These are phyloP conservation scores for Penicillium fimorum DNA, from an alignment of 495 filamentous ascomycete species.

Conservation along the genomic window DNA sequence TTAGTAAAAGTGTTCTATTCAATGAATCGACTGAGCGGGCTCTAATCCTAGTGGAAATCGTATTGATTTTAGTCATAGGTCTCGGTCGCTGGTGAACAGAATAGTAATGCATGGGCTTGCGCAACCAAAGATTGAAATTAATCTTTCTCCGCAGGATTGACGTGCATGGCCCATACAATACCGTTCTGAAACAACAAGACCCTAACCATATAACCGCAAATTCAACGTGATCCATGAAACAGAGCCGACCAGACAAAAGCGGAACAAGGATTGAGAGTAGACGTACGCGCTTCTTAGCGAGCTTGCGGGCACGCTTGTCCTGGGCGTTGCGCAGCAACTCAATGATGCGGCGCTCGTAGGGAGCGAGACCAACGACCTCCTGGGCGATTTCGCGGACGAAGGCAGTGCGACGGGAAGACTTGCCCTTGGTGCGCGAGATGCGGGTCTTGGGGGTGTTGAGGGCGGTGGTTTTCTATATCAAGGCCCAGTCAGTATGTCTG, in stretches of 20 bases:
- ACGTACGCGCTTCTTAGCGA: slow-evolving; percentile 96
- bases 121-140: neutral
- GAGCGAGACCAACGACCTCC: slow-evolving; percentile 88
- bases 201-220: neutral
- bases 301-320: slow-evolving; percentile 98
- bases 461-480: slow-evolving; percentile 81
- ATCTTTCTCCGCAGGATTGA: neutral
- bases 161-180: neutral
- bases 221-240: slow-evolving; percentile 6
- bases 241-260: neutral
- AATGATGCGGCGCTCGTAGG: slow-evolving; percentile 97
- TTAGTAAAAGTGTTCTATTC: slow-evolving; percentile 16
- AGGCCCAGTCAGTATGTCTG: slow-evolving; percentile 35
- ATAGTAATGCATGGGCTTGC: neutral
- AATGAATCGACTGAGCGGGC: neutral
- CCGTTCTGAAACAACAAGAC: neutral
- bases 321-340: slow-evolving; percentile 98
- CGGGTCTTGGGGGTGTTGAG: slow-evolving; percentile 76
- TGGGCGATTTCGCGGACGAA: slow-evolving; percentile 94
- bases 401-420: slow-evolving; percentile 85
- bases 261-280: neutral
- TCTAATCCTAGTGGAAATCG: neutral
- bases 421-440: slow-evolving; percentile 86
- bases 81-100: neutral
- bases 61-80: neutral